Percentiles rank a stretch among this genome's conserved stretches.
Conservation (phyloP, 1,284 basidiomycete species). For the Trichosporon asahii region DNA sequence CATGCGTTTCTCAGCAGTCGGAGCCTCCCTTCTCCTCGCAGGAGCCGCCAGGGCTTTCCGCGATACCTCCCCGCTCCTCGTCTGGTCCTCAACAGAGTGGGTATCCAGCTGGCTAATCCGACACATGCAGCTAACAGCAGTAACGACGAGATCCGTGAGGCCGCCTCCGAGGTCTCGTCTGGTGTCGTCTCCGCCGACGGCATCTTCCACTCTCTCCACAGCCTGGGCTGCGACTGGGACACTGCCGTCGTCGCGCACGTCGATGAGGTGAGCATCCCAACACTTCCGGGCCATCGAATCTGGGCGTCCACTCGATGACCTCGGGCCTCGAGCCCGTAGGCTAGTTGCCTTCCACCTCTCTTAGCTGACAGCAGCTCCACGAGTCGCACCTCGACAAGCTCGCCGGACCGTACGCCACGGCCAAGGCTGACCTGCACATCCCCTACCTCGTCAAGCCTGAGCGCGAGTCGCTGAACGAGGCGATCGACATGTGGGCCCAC, state of each 20-base stretch:
- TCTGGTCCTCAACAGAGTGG: slow-evolving; percentile 44
- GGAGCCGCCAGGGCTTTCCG: slow-evolving; percentile 35
- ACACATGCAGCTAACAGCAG: slow-evolving; percentile 16
- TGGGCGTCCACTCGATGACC: no score
- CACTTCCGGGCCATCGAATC: no score
- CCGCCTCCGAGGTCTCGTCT: slow-evolving; percentile 29
- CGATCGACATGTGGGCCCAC: slow-evolving; percentile 36
- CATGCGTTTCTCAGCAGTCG: slow-evolving; percentile 34
- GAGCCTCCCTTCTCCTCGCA: slow-evolving; percentile 29
- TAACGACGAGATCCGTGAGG: slow-evolving; percentile 31
- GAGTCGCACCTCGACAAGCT: slow-evolving; percentile 31
- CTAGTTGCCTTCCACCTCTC: no score
- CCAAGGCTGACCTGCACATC: slow-evolving; percentile 32
- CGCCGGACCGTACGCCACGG: slow-evolving; percentile 19
- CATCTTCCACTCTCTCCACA: slow-evolving; percentile 37
- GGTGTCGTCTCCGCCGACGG: slow-evolving; percentile 39
- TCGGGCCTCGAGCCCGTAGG: no score
- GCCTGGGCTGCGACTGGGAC: slow-evolving; percentile 47
- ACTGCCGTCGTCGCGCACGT: slow-evolving; percentile 82
- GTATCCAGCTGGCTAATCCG: slow-evolving; percentile 13
- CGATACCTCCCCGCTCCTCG: slow-evolving; percentile 44
- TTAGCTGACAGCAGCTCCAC: slow-evolving; percentile 36
- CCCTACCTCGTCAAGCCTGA: slow-evolving; percentile 26
- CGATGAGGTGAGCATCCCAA: slow-evolving; percentile 74
- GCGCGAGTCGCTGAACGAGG: slow-evolving; percentile 27